A percentile compares a stretch with the other conserved stretches of the same genome.
phyloP scores from a whole-genome alignment of 2,329 filamentous ascomycete genomes.

The Exserohilum turcica region DNA sequence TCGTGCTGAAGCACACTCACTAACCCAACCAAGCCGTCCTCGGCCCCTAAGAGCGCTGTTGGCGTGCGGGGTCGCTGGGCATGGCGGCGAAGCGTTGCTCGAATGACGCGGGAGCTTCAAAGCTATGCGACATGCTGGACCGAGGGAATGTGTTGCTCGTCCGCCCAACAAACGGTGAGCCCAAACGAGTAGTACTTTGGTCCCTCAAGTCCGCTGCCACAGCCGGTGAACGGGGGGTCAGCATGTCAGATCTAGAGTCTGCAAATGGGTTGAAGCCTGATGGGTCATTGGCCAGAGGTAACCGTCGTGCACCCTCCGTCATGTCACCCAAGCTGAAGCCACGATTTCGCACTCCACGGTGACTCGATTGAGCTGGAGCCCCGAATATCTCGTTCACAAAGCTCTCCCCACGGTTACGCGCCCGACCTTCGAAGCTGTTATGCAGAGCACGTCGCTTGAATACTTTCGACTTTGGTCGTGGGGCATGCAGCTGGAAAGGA shows the following conservation, averaged over 20 bases:
- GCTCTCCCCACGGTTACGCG: slow-evolving; percentile 46
- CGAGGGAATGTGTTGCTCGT: slow-evolving; percentile 56
- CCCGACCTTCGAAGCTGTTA: slow-evolving; percentile 58
- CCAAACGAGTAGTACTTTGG: slow-evolving; percentile 52
- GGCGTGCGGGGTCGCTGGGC: slow-evolving; percentile 30
- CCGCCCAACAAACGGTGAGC: slow-evolving; percentile 54
- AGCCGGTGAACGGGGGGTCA: slow-evolving; percentile 32
- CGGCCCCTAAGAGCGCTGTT: slow-evolving; percentile 30
- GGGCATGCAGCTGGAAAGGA: slow-evolving; percentile 61
- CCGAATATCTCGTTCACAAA: slow-evolving; percentile 54
- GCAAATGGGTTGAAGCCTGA: slow-evolving; percentile 39
- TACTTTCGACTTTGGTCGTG: slow-evolving; percentile 56
- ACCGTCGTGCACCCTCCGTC: slow-evolving; percentile 55
- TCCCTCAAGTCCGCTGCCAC: slow-evolving; percentile 28
- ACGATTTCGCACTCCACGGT: slow-evolving; percentile 63
- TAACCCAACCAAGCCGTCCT: slow-evolving; percentile 24
- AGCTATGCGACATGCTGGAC: slow-evolving; percentile 45
- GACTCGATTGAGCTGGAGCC: slow-evolving; percentile 55
- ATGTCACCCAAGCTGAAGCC: slow-evolving; percentile 66
- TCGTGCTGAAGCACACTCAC: slow-evolving; percentile 29
- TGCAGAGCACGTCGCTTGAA: slow-evolving; percentile 64
- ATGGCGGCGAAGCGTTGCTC: slow-evolving; percentile 47
- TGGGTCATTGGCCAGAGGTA: slow-evolving; percentile 60
- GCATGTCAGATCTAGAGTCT: slow-evolving; percentile 25
- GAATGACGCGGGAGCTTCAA: slow-evolving; percentile 47